Conservation (phyloP, 2,329 filamentous ascomycete species). For the Exophiala xenobiotica region DNA sequence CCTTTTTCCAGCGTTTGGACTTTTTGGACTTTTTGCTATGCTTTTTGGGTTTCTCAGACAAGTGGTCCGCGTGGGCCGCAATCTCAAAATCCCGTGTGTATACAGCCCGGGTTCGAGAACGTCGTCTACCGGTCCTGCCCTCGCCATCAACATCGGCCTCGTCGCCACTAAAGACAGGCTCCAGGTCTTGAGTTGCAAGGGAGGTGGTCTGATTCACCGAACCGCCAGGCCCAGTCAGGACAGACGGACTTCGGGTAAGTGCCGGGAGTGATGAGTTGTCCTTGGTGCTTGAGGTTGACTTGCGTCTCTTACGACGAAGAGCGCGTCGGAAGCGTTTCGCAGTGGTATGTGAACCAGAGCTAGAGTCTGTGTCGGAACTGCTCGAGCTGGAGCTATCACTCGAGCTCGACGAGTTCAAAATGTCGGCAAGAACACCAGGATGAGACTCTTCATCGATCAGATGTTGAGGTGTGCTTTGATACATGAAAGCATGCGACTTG, state of each 20-base stretch:
- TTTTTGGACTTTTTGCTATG: conserved; percentile 34
- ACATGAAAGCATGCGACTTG: conserved; percentile 88
- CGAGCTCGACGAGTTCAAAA: conserved; percentile 69
- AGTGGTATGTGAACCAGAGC: conserved; percentile 68
- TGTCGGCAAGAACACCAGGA: conserved; percentile 77
- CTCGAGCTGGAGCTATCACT: conserved; percentile 52
- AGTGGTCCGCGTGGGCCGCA: conserved; percentile 23
- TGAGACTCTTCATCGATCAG: conserved; percentile 89
- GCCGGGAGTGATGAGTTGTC: conserved; percentile 53
- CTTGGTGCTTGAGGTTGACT: conserved; percentile 71
- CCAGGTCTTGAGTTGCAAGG: conserved; percentile 17
- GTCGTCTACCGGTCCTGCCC: conserved; percentile 31
- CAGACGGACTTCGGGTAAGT: conserved; percentile 41
- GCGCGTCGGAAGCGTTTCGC: conserved; percentile 74
- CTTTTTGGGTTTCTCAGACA: conserved; percentile 34
- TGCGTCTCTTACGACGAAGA: conserved; percentile 69
- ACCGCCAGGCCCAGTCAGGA: conserved; percentile 35
- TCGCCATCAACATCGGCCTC: conserved; percentile 55
- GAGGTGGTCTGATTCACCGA: conserved; percentile 17
- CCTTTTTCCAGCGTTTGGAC: conserved; percentile 21
- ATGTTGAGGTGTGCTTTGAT: conserved; percentile 86
- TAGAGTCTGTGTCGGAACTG: conserved; percentile 66
- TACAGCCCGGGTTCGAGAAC: conserved; percentile 26
- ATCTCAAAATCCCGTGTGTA: conserved; percentile 51
- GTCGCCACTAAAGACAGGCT: conserved; percentile 47